Conservation (phyloP, 257 asterid genomes). For the Agastache rugosa region DNA sequence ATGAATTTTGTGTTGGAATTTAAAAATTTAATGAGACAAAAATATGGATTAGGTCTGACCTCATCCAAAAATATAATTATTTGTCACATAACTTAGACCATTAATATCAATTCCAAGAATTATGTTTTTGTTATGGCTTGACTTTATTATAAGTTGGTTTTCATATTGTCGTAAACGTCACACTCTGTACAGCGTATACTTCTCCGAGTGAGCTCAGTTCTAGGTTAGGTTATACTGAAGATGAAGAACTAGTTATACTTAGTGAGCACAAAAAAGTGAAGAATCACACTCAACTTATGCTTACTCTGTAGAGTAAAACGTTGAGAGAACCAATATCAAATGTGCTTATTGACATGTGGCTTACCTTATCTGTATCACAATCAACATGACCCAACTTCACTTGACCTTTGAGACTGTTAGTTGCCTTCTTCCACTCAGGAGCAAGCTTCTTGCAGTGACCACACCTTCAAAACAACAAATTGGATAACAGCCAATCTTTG, state of each 20-base stretch:
- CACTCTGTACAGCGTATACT: too few relatives aligned
- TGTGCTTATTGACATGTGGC: conserved; percentile 30
- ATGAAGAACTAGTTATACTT: conserved; percentile 13
- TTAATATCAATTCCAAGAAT: too few relatives aligned
- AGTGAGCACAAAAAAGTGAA: conserved; percentile 8
- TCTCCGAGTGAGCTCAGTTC: too few relatives aligned
- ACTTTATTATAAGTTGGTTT: too few relatives aligned
- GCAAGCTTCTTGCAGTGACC: conserved; percentile 99
- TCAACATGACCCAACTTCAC: conserved; percentile 97
- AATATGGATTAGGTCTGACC: too few relatives aligned
- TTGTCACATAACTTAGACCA: too few relatives aligned
- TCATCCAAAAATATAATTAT: too few relatives aligned
- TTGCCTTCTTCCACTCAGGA: conserved; percentile 99
- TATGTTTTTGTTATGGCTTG: too few relatives aligned
- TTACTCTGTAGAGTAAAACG: conserved; percentile 3
- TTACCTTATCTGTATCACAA: conserved; percentile 91
- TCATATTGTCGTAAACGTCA: too few relatives aligned
- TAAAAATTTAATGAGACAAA: too few relatives aligned
- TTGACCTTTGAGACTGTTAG: conserved; percentile 86
- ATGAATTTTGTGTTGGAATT: too few relatives aligned
- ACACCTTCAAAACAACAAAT: conserved; percentile 63
- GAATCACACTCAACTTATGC: conserved; percentile 16
- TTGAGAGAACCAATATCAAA: conserved; percentile 9
- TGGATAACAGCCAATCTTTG: not conserved
- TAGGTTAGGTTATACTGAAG: too few relatives aligned